Conservation (phyloP, 352 stramenopile genomes). For the Globisporangium polare region DNA sequence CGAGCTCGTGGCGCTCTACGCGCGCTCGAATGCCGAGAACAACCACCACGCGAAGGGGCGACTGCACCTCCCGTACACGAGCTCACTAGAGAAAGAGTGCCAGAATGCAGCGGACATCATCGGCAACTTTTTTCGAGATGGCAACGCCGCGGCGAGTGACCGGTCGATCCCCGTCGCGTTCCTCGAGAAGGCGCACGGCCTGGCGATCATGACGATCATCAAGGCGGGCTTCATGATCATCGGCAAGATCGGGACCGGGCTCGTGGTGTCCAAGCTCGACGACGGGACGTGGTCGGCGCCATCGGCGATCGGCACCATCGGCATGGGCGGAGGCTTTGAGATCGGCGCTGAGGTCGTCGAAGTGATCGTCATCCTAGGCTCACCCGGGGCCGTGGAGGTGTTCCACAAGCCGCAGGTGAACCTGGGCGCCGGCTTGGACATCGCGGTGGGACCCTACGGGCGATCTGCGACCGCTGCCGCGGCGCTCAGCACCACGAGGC, state of each 20-base stretch:
- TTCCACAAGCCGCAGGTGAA: slow-evolving; percentile 82
- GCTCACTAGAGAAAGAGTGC: slow-evolving; percentile 53
- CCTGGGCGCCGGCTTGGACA: slow-evolving; percentile 81
- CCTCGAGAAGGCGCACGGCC: slow-evolving; percentile 43
- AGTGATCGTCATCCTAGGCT: slow-evolving; percentile 91
- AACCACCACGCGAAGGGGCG: slow-evolving; percentile 32
- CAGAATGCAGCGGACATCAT: slow-evolving; percentile 60
- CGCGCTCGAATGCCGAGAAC: slow-evolving; percentile 39
- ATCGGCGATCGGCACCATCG: slow-evolving; percentile 83
- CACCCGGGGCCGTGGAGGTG: slow-evolving; percentile 76
- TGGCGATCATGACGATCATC: slow-evolving; percentile 52
- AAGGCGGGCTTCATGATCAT: slow-evolving; percentile 51
- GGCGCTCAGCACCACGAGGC: slow-evolving; percentile 34
- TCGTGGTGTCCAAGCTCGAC: slow-evolving; percentile 74
- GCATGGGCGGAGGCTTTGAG: slow-evolving; percentile 73
- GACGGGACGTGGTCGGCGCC: slow-evolving; percentile 86
- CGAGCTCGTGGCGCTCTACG: slow-evolving; percentile 39
- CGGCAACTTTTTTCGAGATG: slow-evolving; percentile 61
- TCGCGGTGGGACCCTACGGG: slow-evolving; percentile 83
- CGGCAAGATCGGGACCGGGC: slow-evolving; percentile 56
- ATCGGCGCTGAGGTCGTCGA: slow-evolving; percentile 88
- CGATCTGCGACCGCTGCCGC: slow-evolving; percentile 62
- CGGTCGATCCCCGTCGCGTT: slow-evolving; percentile 41
- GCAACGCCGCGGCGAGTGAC: slow-evolving; percentile 40
- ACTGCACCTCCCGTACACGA: slow-evolving; percentile 51